Conservation (phyloP, 305 asterid genomes). For the Withania somnifera region DNA sequence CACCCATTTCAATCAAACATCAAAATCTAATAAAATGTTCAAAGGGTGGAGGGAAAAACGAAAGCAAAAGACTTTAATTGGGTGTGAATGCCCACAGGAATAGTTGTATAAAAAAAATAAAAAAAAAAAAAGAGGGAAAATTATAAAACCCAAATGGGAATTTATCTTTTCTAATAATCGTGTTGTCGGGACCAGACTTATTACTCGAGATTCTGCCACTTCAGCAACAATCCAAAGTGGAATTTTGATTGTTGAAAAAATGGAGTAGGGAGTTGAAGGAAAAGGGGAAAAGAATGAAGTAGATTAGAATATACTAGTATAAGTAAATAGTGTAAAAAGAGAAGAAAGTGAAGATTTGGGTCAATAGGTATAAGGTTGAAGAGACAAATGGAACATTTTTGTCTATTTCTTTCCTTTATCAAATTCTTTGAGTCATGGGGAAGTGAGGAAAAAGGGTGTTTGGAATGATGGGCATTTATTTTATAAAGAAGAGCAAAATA, state of each 20-base stretch:
- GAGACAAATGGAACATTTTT: background rate
- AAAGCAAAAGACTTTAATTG: background rate
- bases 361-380: background rate
- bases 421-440: background rate
- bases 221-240: too few species aligned
- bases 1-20: slow-evolving; percentile 32
- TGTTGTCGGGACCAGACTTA: too few species aligned
- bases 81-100: too few species aligned
- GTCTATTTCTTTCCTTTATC: background rate
- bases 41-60: background rate
- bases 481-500: background rate
- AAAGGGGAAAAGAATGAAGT: background rate
- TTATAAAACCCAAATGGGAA: too few species aligned
- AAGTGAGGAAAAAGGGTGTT: background rate
- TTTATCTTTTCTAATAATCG: too few species aligned
- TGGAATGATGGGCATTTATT: background rate
- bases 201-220: too few species aligned
- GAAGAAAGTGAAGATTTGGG: background rate
- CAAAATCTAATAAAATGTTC: background rate
- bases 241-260: background rate
- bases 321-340: background rate
- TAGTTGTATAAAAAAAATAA: too few species aligned
- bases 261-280: background rate
- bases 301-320: background rate
- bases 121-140: too few species aligned